A percentile compares a stretch with the other conserved stretches of the same genome.
Conservation (phyloP, 2,329 filamentous ascomycete genomes). For the Verticillium isaacii region DNA sequence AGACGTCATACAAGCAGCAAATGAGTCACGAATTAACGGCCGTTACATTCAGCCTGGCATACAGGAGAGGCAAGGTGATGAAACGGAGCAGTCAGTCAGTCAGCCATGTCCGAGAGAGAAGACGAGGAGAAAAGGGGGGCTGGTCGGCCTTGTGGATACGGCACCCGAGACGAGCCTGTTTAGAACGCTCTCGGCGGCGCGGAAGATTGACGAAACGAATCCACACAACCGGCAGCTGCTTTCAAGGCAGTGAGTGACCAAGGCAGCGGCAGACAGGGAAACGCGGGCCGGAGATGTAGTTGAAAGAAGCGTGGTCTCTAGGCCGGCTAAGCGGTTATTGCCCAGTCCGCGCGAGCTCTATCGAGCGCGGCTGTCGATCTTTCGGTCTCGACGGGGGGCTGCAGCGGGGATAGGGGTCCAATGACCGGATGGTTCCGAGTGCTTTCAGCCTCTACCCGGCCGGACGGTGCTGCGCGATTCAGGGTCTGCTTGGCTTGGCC, state of each 20-base stretch:
- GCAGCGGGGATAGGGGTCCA: not conserved
- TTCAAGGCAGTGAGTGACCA: too few species aligned
- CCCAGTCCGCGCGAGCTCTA: not conserved
- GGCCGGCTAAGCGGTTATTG: not conserved
- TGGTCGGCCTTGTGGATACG: not conserved
- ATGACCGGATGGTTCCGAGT: not conserved
- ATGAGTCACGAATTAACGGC: not conserved
- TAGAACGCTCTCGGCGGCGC: too few species aligned
- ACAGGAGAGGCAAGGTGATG: not conserved
- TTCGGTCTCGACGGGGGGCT: not conserved
- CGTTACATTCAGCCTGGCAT: not conserved
- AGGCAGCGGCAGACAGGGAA: too few species aligned
- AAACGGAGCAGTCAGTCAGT: not conserved
- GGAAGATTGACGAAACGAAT: too few species aligned
- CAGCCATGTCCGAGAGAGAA: too few species aligned
- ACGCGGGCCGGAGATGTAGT: not conserved
- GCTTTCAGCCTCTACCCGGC: not conserved
- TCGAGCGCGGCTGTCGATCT: not conserved
- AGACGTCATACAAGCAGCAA: not conserved
- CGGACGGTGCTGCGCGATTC: not conserved
- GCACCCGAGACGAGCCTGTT: not conserved
- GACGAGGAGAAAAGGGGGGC: too few species aligned
- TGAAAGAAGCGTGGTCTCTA: not conserved
- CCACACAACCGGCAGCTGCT: too few species aligned
- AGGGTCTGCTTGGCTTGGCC: not conserved